Percentiles rank a stretch among this genome's conserved stretches.
Conservation (phyloP, 352 stramenopile genomes). For the Pythium scleroteichum region DNA sequence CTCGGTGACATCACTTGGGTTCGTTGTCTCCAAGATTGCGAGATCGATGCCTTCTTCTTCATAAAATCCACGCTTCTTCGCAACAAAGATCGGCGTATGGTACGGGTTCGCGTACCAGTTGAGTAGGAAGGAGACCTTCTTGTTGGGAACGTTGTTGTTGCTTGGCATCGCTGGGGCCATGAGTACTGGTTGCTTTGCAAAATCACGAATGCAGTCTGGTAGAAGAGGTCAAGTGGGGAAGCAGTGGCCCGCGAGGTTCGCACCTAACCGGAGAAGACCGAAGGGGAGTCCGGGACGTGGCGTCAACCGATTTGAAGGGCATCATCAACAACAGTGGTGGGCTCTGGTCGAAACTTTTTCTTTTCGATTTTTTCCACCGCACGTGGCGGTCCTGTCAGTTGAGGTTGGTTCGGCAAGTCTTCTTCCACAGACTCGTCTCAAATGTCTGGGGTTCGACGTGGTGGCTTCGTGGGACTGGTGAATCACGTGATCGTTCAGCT, state of each 20-base stretch:
- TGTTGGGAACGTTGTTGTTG: conserved; percentile 22
- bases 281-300: conserved; percentile 6
- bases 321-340: conserved; percentile 8
- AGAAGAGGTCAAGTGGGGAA: neutral
- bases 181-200: neutral
- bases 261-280: conserved; percentile 25
- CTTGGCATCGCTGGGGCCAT: conserved; percentile 38
- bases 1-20: conserved; percentile 52
- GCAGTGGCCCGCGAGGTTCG: conserved; percentile 7
- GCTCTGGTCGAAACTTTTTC: neutral
- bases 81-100: conserved; percentile 56
- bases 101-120: conserved; percentile 62
- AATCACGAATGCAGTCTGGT: too few species aligned
- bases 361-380: too few species aligned
- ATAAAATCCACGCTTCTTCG: conserved; percentile 53
- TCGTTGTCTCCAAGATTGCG: conserved; percentile 51
- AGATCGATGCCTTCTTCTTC: conserved; percentile 56
- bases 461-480: too few species aligned
- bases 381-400: too few species aligned
- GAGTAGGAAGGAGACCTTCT: conserved; percentile 52
- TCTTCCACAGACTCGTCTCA: too few species aligned
- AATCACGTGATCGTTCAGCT: too few species aligned
- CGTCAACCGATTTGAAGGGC: neutral
- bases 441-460: too few species aligned
- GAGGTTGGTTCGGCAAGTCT: too few species aligned